phyloP scores from a whole-genome alignment of 78 protist species.

The Pigoraptor vietnamica region DNA sequence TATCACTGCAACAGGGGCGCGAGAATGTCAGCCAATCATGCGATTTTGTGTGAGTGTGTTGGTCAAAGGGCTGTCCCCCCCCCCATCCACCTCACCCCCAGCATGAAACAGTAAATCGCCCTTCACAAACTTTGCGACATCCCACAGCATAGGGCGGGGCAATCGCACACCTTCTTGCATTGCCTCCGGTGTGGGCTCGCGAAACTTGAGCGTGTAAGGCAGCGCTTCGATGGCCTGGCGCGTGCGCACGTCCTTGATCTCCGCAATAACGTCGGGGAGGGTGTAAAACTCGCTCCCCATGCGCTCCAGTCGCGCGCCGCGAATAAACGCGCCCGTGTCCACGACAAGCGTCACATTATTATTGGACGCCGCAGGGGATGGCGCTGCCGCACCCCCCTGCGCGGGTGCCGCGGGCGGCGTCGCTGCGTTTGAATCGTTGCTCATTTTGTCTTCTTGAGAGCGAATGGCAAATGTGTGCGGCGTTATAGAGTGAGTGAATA shows the following conservation, averaged over 20 bases:
- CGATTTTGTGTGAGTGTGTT: not conserved
- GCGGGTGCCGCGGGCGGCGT: too few relatives aligned
- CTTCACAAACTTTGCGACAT: too few relatives aligned
- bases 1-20: not conserved
- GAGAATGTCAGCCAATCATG: not conserved
- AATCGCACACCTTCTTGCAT: constrained; percentile 19
- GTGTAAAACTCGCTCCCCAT: constrained; percentile 47
- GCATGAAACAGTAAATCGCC: too few relatives aligned
- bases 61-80: too few relatives aligned
- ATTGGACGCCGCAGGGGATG: not conserved
- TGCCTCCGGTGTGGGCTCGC: constrained; percentile 44
- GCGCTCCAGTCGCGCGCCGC: constrained; percentile 34
- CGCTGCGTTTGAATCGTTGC: too few relatives aligned
- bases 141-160: too few relatives aligned
- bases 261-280: constrained; percentile 46
- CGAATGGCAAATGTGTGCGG: too few relatives aligned
- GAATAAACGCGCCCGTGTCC: constrained; percentile 51
- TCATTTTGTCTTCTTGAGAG: too few relatives aligned
- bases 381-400: too few relatives aligned
- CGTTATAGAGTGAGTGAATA: too few relatives aligned
- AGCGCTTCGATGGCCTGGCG: constrained; percentile 16
- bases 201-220: not conserved
- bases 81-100: too few relatives aligned
- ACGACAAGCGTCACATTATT: constrained; percentile 26
- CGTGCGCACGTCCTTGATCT: constrained; percentile 40